phyloP scores from a whole-genome alignment of 1,284 basidiomycete species.

The Agaricales sp. region DNA sequence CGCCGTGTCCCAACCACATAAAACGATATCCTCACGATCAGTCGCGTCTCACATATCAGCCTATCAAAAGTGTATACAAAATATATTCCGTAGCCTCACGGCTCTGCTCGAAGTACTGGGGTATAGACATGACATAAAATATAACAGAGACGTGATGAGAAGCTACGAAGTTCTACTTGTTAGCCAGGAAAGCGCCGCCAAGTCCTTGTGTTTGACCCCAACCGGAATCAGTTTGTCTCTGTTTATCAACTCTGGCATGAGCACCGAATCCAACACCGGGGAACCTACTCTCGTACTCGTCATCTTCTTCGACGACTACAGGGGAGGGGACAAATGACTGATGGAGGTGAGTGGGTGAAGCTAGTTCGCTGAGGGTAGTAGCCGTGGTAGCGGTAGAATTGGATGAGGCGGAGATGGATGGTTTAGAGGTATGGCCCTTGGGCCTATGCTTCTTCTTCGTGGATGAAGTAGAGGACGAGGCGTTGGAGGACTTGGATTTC shows the following conservation, averaged over 20 bases:
- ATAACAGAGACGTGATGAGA: no score
- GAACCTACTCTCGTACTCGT: background rate
- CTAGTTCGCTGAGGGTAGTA: background rate
- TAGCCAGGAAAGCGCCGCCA: background rate
- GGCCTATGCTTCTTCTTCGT: background rate
- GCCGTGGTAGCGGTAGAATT: background rate
- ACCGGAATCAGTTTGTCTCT: background rate
- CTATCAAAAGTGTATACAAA: no score
- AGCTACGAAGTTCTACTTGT: background rate
- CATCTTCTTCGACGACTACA: background rate
- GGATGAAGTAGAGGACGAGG: background rate
- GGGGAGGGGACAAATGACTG: background rate
- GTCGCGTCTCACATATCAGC: no score
- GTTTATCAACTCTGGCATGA: background rate
- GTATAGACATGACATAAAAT: background rate
- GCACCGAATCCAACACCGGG: background rate
- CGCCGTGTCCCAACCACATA: no score
- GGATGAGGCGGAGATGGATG: conserved; percentile 1
- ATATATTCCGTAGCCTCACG: no score
- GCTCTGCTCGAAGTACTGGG: no score
- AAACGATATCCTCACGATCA: no score
- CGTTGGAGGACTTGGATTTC: background rate
- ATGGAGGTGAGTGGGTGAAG: background rate
- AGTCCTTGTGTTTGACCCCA: background rate
- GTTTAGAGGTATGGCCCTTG: background rate